phyloP scores from a whole-genome alignment of 371 early-diverging fungal genomes.

The Haplosporangium sp. region DNA sequence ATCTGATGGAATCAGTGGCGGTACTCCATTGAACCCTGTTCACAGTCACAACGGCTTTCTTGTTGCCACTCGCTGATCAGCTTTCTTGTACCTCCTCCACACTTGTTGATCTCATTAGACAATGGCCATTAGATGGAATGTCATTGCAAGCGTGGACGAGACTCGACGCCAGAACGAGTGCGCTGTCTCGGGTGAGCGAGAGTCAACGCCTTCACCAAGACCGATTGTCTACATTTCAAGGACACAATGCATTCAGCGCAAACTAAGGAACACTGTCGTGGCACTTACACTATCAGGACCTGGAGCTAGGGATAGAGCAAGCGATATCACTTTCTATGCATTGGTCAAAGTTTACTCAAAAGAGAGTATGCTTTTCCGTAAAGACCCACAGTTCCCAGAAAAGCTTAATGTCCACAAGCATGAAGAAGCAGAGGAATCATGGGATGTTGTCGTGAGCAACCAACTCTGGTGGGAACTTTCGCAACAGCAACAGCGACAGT shows the following conservation, averaged over 20 bases:
- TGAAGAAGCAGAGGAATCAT: conserved; percentile 5
- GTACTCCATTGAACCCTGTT: too few relatives aligned
- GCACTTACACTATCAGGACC: conserved; percentile 14
- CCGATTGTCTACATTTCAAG: conserved; percentile 40
- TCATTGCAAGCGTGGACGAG: conserved; percentile 51
- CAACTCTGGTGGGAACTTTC: conserved; percentile 34
- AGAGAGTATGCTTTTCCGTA: conserved; percentile 34
- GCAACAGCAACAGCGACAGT: not conserved
- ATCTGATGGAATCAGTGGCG: too few relatives aligned
- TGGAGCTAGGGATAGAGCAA: not conserved
- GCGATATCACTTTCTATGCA: conserved; percentile 19
- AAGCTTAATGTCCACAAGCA: conserved; percentile 3
- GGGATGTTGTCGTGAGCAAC: conserved; percentile 37
- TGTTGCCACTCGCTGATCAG: too few relatives aligned
- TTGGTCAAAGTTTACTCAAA: conserved; percentile 36
- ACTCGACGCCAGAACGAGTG: conserved; percentile 3
- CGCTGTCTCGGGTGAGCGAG: conserved; percentile 8
- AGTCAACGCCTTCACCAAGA: conserved; percentile 17
- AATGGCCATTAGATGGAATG: conserved; percentile 16
- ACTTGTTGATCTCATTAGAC: not conserved
- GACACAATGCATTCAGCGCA: conserved; percentile 31
- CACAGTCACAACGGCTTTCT: too few relatives aligned
- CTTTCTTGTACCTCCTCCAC: not conserved
- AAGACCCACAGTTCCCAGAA: conserved; percentile 27
- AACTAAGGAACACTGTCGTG: conserved; percentile 32